Conservation (phyloP, 2,329 filamentous ascomycete genomes). For the Paecilomyces sp. region DNA sequence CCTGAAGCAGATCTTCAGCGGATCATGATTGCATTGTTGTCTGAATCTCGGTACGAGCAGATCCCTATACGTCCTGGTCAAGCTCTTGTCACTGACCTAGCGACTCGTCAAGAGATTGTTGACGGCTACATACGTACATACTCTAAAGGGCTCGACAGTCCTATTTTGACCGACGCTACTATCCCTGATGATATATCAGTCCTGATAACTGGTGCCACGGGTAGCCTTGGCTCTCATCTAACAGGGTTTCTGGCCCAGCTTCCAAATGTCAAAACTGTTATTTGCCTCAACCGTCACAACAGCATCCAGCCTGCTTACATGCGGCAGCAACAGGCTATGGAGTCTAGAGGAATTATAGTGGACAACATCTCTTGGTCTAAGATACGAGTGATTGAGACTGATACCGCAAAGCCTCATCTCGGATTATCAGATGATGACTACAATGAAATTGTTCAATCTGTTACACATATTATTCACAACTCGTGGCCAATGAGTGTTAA, state of each 20-base stretch:
- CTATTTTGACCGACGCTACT: conserved; percentile 6
- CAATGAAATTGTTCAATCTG: conserved; percentile 23
- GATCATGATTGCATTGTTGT: conserved; percentile 14
- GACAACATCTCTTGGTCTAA: conserved; percentile 21
- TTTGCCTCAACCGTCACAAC: conserved; percentile 43
- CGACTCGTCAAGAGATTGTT: too few species aligned
- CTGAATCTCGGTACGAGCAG: conserved; percentile 6
- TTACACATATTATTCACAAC: conserved; percentile 41
- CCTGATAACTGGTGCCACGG: conserved; percentile 35
- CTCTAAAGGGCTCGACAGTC: too few species aligned
- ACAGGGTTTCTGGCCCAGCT: conserved; percentile 27
- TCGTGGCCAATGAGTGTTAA: conserved; percentile 22
- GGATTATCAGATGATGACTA: conserved; percentile 40
- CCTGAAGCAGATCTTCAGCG: conserved; percentile 9
- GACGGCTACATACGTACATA: too few species aligned
- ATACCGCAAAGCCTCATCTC: conserved; percentile 42
- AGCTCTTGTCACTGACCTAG: too few species aligned
- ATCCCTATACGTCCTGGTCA: too few species aligned
- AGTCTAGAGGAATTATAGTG: conserved; percentile 16
- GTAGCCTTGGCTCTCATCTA: conserved; percentile 34
- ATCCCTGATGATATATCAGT: conserved; percentile 13
- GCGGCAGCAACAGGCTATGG: conserved; percentile 30
- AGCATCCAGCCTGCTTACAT: conserved; percentile 12
- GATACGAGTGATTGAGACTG: conserved; percentile 41
- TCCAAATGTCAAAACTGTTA: conserved; percentile 20